phyloP scores from a whole-genome alignment of 176 grass and related monocot species.

The Musa beccarii region DNA sequence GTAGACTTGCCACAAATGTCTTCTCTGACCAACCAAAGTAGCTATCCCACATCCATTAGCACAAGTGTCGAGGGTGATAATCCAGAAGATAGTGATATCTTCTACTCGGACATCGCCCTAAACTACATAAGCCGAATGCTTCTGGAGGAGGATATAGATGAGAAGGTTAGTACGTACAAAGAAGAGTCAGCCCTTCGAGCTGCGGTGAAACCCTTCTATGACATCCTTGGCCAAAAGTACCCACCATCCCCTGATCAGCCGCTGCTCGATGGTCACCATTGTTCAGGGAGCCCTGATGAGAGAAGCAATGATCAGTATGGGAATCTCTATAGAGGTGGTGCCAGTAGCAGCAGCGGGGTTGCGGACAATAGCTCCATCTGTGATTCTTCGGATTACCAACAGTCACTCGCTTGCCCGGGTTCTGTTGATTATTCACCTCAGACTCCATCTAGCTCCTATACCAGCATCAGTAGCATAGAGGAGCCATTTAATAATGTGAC shows the following conservation, averaged over 20 bases:
- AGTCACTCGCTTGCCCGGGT: conserved; percentile 2
- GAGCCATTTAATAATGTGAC: conserved; percentile 29
- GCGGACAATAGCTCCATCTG: conserved; percentile 14
- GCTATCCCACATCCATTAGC: conserved; percentile 8
- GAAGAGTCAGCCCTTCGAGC: conserved; percentile 58
- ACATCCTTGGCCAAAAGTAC: conserved; percentile 88
- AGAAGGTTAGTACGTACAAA: conserved; percentile 79
- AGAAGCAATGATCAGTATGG: conserved; percentile 27
- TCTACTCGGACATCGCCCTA: conserved; percentile 69
- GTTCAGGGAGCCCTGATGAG: conserved; percentile 46
- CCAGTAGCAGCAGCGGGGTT: conserved; percentile 11
- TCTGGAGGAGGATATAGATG: conserved; percentile 96
- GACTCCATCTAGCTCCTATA: conserved; percentile 24
- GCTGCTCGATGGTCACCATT: background rate
- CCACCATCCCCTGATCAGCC: conserved; percentile 55
- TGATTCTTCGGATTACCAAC: conserved; percentile 12
- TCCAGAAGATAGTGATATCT: conserved; percentile 79
- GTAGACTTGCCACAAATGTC: conserved; percentile 17
- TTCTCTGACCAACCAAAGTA: background rate
- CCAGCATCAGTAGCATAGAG: conserved; percentile 10
- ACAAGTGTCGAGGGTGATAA: conserved; percentile 42
- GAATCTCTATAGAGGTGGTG: conserved; percentile 18
- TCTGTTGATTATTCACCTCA: conserved; percentile 26
- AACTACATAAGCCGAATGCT: conserved; percentile 90
- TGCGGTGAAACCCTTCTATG: conserved; percentile 85